Conservation (phyloP, 169 alveolate species). For the Fabrea salina region DNA sequence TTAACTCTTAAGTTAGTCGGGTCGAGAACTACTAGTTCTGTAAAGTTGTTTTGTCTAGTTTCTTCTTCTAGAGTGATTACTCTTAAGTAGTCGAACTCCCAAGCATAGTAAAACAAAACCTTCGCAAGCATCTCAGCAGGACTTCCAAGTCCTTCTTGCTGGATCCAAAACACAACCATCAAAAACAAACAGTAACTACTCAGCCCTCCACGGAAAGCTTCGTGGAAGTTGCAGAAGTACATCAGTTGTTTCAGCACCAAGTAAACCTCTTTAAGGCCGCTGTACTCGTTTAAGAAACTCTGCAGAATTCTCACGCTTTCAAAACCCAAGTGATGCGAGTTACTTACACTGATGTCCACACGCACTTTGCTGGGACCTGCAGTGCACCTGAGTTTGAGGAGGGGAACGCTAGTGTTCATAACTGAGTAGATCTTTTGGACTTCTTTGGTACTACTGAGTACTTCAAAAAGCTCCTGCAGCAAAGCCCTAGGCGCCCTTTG, state of each 20-base stretch:
- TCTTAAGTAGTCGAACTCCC: too few species aligned
- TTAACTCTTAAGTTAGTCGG: too few species aligned
- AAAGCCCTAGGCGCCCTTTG: background rate
- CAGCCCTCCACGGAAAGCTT: constrained; percentile 15
- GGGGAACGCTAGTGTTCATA: too few species aligned
- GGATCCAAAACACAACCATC: background rate
- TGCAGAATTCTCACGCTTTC: background rate
- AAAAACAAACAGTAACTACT: constrained; percentile 7
- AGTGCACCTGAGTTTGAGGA: background rate
- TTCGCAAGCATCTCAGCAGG: too few species aligned
- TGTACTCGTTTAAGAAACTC: background rate
- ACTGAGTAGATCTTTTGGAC: background rate
- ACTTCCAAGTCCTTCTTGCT: background rate
- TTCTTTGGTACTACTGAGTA: background rate
- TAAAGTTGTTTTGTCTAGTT: too few species aligned
- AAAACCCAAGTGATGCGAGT: background rate
- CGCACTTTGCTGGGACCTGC: background rate
- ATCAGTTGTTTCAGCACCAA: constrained; percentile 17
- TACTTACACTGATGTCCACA: constrained; percentile 1
- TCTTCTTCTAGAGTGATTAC: too few species aligned
- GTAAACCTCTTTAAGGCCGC: background rate
- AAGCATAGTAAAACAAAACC: too few species aligned
- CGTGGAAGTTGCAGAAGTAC: constrained; percentile 4
- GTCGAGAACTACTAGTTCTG: too few species aligned
- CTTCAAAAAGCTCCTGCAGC: background rate